Conservation (phyloP, 208 protist genomes). For the Trypanosomatidae sp. region DNA sequence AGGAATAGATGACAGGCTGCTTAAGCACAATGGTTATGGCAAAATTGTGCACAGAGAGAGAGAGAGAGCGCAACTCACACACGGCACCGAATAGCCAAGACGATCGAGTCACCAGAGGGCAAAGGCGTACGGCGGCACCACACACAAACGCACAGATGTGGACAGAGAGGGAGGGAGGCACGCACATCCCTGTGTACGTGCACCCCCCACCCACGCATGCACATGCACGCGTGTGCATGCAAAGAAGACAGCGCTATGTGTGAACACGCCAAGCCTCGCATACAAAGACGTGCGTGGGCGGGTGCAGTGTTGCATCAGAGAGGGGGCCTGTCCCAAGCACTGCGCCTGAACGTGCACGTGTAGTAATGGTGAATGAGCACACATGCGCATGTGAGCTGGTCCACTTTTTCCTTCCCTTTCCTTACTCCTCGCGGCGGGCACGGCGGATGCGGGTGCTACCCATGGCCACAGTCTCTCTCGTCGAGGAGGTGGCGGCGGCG, state of each 20-base stretch:
- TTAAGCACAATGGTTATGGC: background rate
- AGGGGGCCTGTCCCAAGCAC: background rate
- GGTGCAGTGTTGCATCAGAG: background rate
- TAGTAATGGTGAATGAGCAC: background rate
- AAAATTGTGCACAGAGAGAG: background rate
- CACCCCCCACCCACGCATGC: slow-evolving; percentile 6
- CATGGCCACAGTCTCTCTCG: slow-evolving; percentile 10
- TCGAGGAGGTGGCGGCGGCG: background rate
- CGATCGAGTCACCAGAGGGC: background rate
- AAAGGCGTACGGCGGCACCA: background rate
- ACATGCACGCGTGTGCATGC: background rate
- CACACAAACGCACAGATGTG: background rate
- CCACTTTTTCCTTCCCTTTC: background rate
- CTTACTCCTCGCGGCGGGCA: slow-evolving; percentile 31
- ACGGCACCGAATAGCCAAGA: background rate
- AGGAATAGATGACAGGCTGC: background rate
- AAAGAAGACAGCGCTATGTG: background rate
- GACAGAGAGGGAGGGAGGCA: background rate
- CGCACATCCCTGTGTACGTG: background rate
- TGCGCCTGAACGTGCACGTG: background rate
- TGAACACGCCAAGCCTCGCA: background rate
- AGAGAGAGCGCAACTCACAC: background rate
- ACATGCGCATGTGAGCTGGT: background rate
- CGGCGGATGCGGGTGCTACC: slow-evolving; percentile 24
- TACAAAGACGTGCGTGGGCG: background rate